Evolutionary conservation across 2,329 filamentous ascomycete species (phyloP).

Genomic region (Thielaviopsis ethacetica): DNA sequence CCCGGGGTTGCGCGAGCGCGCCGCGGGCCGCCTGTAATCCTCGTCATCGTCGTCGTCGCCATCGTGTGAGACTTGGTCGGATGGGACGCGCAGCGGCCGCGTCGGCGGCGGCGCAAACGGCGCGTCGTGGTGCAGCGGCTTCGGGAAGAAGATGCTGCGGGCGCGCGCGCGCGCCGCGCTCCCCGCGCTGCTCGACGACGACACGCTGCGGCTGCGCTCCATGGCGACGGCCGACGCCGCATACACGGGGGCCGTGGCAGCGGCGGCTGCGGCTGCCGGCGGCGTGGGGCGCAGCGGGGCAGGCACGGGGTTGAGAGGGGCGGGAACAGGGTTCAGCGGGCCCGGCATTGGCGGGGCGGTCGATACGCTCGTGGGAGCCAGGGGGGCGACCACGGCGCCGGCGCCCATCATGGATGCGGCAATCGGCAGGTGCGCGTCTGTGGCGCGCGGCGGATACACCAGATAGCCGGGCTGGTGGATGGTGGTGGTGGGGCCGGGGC

Average conservation of each 20-base stretch:
- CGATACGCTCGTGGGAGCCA: no score
- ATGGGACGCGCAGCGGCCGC: neutral
- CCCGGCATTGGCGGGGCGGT: no score
- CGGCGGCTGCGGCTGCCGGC: neutral
- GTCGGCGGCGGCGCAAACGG: constrained; percentile 2
- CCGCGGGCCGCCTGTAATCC: no score
- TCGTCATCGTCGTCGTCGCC: no score
- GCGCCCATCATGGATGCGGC: constrained; percentile 1
- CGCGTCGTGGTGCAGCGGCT: constrained; percentile 1
- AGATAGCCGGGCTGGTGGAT: neutral
- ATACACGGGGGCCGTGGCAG: no score
- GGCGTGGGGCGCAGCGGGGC: neutral
- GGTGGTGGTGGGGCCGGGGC: neutral
- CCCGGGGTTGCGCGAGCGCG: no score
- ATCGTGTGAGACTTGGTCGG: no score
- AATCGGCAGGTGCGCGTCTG: neutral
- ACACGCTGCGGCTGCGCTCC: neutral
- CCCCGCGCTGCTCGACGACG: neutral
- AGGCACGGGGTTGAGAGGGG: no score
- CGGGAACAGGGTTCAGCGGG: no score
- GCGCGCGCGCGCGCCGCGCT: neutral
- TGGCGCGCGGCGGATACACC: neutral
- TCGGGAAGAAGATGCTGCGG: constrained; percentile 4
- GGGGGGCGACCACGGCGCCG: neutral
- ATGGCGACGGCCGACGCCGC: constrained; percentile 5